Percentiles rank a stretch among this genome's conserved stretches.
phyloP scores from a whole-genome alignment of 345 rosid genomes.

The Psidium friedrichsthalianum region DNA sequence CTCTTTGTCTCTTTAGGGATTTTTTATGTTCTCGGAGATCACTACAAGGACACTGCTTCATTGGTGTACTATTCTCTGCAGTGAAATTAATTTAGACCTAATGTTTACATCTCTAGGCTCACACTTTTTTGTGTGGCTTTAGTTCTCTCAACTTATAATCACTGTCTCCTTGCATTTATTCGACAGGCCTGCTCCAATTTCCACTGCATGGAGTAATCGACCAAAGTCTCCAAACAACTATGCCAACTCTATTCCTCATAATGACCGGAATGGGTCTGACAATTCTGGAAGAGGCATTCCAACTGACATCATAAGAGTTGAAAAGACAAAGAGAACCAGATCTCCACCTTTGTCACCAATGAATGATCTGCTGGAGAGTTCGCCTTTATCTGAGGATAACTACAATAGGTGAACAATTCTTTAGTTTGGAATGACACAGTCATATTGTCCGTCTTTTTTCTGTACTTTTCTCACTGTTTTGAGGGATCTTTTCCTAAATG shows the following conservation, averaged over 20 bases:
- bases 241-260: constrained; percentile 11
- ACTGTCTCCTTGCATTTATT: neutral
- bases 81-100: neutral
- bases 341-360: constrained; percentile 22
- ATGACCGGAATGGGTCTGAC: constrained; percentile 18
- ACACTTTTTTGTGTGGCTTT: neutral
- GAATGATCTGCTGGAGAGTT: constrained; percentile 7
- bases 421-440: constrained; percentile 11
- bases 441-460: neutral
- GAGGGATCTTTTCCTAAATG: neutral
- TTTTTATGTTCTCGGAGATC: neutral
- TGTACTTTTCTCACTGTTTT: neutral
- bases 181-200: constrained; percentile 31
- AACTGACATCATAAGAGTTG: constrained; percentile 20
- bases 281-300: constrained; percentile 10
- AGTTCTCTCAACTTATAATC: neutral
- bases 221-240: constrained; percentile 20
- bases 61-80: neutral
- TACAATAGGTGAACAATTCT: neutral
- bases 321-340: constrained; percentile 30
- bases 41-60: neutral
- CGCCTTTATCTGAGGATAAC: constrained; percentile 10
- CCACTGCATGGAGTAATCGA: constrained; percentile 24
- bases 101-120: neutral
- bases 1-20: neutral